These are phyloP conservation scores for Pseudocercospora cruenta DNA, from an alignment of 2,329 filamentous ascomycete species.

Conservation along the genomic window DNA sequence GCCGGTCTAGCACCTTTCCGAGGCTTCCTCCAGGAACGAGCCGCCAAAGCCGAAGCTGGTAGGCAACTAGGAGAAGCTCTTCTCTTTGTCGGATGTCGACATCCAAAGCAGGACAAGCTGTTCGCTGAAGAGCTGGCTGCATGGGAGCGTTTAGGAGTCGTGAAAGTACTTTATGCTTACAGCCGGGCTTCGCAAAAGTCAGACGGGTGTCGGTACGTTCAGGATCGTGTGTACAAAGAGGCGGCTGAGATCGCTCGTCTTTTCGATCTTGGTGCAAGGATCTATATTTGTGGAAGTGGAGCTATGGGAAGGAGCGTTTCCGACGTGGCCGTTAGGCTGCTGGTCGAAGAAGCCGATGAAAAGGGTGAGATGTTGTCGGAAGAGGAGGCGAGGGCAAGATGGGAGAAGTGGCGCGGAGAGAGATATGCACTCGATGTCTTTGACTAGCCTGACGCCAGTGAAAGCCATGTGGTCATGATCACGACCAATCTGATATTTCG, in stretches of 20 bases:
- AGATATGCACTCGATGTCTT: not conserved
- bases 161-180: slow-evolving; percentile 61
- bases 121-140: slow-evolving; percentile 61
- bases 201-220: slow-evolving; percentile 57
- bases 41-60: slow-evolving; percentile 47
- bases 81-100: slow-evolving; percentile 68
- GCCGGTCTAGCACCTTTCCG: slow-evolving; percentile 54
- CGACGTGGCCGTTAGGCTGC: not conserved
- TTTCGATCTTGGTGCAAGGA: slow-evolving; percentile 55
- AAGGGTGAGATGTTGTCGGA: not conserved
- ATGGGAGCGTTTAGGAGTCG: slow-evolving; percentile 65
- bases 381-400: not conserved
- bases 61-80: slow-evolving; percentile 60
- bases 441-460: not conserved
- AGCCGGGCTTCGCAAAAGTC: slow-evolving; percentile 50
- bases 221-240: slow-evolving; percentile 56
- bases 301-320: slow-evolving; percentile 38
- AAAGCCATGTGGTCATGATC: not conserved
- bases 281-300: slow-evolving; percentile 65
- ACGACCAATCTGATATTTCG: not conserved
- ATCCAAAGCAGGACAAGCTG: slow-evolving; percentile 59
- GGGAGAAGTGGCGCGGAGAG: not conserved
- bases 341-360: not conserved
- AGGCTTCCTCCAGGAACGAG: slow-evolving; percentile 47
- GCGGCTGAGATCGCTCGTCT: slow-evolving; percentile 49